phyloP scores from a whole-genome alignment of 2,329 filamentous ascomycete genomes.

The Colletotrichum sp. region DNA sequence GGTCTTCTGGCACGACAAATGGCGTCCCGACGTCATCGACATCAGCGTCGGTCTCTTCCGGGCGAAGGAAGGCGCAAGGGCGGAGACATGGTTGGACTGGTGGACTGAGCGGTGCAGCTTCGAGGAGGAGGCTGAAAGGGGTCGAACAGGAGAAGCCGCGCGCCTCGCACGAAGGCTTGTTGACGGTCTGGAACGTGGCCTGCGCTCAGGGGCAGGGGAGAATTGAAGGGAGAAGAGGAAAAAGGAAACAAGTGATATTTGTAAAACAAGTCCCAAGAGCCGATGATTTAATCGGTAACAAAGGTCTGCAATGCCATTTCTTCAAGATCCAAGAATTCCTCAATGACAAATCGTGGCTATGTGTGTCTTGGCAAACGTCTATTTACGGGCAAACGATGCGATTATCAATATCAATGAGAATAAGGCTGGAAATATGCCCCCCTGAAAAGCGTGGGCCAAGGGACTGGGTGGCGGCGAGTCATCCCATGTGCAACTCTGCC shows the following conservation, averaged over 20 bases:
- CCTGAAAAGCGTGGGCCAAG: not conserved
- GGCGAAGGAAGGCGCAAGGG: slow-evolving; percentile 55
- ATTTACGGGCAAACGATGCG: not conserved
- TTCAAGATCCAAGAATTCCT: not conserved
- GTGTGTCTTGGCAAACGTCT: not conserved
- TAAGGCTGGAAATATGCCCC: not conserved
- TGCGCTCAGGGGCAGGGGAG: not conserved
- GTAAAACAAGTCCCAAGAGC: not conserved
- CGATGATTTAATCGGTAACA: not conserved
- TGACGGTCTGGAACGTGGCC: slow-evolving; percentile 29
- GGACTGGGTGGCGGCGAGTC: not conserved
- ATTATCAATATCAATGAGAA: not conserved
- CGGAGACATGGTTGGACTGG: slow-evolving; percentile 68
- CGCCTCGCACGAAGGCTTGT: slow-evolving; percentile 32
- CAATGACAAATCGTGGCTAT: not conserved
- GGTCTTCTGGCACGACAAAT: slow-evolving; percentile 64
- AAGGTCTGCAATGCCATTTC: not conserved
- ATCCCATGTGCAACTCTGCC: not conserved
- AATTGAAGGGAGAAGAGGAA: not conserved
- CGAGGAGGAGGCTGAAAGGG: slow-evolving; percentile 51
- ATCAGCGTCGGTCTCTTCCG: slow-evolving; percentile 66
- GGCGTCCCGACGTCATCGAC: slow-evolving; percentile 62
- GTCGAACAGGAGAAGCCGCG: slow-evolving; percentile 30
- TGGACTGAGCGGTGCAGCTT: slow-evolving; percentile 63
- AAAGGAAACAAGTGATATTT: not conserved